Conservation (phyloP, 306 rosid genomes). For the Pyrus bretschneideri region DNA sequence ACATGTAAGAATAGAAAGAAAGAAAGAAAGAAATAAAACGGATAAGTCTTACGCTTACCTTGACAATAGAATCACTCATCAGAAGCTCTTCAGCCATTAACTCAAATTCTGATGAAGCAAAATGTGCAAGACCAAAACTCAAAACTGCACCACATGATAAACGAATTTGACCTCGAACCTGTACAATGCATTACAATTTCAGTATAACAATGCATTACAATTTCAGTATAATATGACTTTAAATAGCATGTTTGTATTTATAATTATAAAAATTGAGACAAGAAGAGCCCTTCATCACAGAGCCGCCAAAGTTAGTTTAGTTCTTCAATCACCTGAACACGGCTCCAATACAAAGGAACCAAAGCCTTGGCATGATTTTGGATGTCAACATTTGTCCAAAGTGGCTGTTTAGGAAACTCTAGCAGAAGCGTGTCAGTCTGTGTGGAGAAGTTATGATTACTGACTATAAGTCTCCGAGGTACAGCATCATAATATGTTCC, state of each 20-base stretch:
- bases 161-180: constrained; percentile 92
- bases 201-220: constrained; percentile 5
- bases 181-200: constrained; percentile 12
- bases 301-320: constrained; percentile 5
- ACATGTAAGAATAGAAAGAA: neutral
- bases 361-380: constrained; percentile 90
- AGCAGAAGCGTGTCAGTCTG: constrained; percentile 81
- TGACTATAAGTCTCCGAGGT: constrained; percentile 76
- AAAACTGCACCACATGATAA: constrained; percentile 60
- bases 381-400: constrained; percentile 89
- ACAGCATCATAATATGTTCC: constrained; percentile 95
- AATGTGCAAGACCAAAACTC: constrained; percentile 94
- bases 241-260: neutral
- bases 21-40: neutral
- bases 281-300: neutral
- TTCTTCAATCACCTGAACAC: constrained; percentile 73
- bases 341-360: constrained; percentile 94
- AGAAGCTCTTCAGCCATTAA: constrained; percentile 98
- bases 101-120: constrained; percentile 84
- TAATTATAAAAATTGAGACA: neutral
- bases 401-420: constrained; percentile 86
- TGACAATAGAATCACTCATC: constrained; percentile 86
- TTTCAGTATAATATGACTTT: neutral
- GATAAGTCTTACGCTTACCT: constrained; percentile 46
- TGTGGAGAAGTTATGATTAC: constrained; percentile 76